Base-by-base conservation (phyloP, 805 yeast species). In the Wickerhamiella qilinensis region DNA sequence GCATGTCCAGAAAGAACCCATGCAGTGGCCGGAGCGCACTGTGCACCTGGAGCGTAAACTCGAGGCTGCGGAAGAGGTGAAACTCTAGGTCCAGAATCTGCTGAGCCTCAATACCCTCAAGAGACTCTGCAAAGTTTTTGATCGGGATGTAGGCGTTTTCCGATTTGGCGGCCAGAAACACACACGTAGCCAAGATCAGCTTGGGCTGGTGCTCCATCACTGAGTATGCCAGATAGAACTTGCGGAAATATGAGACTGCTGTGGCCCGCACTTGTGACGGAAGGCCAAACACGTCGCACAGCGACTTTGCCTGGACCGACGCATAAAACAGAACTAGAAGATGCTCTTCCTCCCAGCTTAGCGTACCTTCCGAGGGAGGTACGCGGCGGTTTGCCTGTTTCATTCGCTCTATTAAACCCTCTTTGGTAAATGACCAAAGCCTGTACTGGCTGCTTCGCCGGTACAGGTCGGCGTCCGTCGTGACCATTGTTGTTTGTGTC, bases 1-100 rank as follows among this genome's bases (percentile, higher is more conserved):
- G 98, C 46, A 86, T 71, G 57, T 91, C 99, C 35, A 88, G 68
- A 57, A 79, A 88, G 55, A 88, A 86, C 18, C 99, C 99, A 56
- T 86, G 91, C n/a, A 91, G 58, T 0, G 97, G 84, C 44, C 78
- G 67, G 57, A 72, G 77, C 2, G 96, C 93, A 58, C 84, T 95
- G 55, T 88, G 97, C 8, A 80, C 88, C 44, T 77, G 54, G 36
- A 91, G 62, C 0, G 94, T 78, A 58, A 91, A 91, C 43, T 74
- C 66, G 49, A 91, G 63, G 8, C 82, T 68, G 56, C 74, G 82
- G 39, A 86, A 59, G 3, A 91, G 68, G 33, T 67, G 64, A 53
- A 84, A 91, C 58, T 91, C 99, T 40, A 83, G 65, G 43, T 76
- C 77, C 39, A 88, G 59, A 24, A 91, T 75, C 29, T 77, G 73